Base-by-base conservation (phyloP, 2,329 filamentous ascomycete species). In the Daldinia sp. region DNA sequence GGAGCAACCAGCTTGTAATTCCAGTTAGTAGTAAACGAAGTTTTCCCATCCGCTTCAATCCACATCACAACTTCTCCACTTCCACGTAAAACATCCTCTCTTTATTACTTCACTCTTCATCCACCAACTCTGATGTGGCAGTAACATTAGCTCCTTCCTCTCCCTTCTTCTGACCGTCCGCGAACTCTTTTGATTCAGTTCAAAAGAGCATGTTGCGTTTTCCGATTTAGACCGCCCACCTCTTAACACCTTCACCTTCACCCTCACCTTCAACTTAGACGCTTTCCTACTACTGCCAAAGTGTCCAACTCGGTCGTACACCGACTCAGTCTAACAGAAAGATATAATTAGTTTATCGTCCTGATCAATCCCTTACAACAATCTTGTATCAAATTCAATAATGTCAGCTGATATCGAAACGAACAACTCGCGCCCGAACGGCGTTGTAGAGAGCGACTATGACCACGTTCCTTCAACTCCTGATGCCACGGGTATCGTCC, bases 371-470 rank as follows among this genome's bases (percentile, higher is more conserved):
- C 5, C 23, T 18, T 37, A 53, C 41, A 12, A 26, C 15, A 39
- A 10, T 28, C 13, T 30, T 51, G 2, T 10, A 54, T 48, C 50
- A 53, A 59, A 69, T 20, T 35, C 63, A 67, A 75, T 55, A 53
- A 82, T 82, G 81, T 75, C 78, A 63, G 79, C 78, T 64, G 77
- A 81, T 71, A 73, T 75, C 15, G 79, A 80, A 67, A 72, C 75
- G 59, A 77, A 79, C 41, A 73, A 75, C 60, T 76, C 77, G 60
- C 74, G 74, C 65, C 76, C 75, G 59, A 79, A 81, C 64, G 74
- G 72, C 61, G 53, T 69, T 28, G 61, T 63, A 65, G 71, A 67
- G 54, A 57, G 15, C 20, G 70, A 73, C 44, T 63, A 72, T 55
- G 71, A 74, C 7, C 71, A 74, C 67, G 54, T 77, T 41, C 75